Evolutionary conservation across 2,329 filamentous ascomycete genomes (phyloP).

Genomic region (Alternaria alternata): DNA sequence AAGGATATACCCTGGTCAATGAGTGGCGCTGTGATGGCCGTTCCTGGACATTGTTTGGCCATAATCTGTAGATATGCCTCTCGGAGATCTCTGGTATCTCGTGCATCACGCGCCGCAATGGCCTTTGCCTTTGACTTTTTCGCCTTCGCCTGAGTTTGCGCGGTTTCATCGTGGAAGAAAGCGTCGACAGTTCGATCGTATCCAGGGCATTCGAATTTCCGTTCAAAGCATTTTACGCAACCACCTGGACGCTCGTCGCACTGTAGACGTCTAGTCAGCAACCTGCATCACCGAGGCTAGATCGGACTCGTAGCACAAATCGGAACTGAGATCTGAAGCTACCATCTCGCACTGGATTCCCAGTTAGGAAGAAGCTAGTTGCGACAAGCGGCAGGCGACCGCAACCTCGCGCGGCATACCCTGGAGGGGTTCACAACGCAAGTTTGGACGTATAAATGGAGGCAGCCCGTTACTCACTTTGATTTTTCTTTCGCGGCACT

Average conservation of each 20-base stretch:
- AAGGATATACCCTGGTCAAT: constrained; percentile 45
- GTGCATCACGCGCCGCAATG: constrained; percentile 35
- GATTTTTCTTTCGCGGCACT: constrained; percentile 53
- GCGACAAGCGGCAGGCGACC: not conserved
- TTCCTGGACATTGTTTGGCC: constrained; percentile 19
- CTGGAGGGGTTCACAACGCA: not conserved
- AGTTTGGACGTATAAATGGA: not conserved
- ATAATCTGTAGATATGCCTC: constrained; percentile 8
- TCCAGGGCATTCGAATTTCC: constrained; percentile 37
- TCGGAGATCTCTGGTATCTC: constrained; percentile 10
- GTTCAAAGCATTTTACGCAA: constrained; percentile 39
- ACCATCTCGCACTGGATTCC: constrained; percentile 11
- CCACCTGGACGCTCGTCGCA: constrained; percentile 42
- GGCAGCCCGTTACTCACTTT: constrained; percentile 39
- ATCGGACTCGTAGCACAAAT: not conserved
- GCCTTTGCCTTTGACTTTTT: constrained; percentile 43
- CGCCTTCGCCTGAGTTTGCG: constrained; percentile 35
- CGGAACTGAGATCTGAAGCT: not conserved
- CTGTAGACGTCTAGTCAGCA: constrained; percentile 21
- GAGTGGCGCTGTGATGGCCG: constrained; percentile 29
- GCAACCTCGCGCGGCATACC: not conserved
- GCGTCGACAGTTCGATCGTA: constrained; percentile 42
- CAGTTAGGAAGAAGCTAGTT: constrained; percentile 5
- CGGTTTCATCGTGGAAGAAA: constrained; percentile 45
- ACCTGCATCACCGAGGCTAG: not conserved